Base-by-base conservation (phyloP, 306 rosid species). In the Lathyrus aphaca region DNA sequence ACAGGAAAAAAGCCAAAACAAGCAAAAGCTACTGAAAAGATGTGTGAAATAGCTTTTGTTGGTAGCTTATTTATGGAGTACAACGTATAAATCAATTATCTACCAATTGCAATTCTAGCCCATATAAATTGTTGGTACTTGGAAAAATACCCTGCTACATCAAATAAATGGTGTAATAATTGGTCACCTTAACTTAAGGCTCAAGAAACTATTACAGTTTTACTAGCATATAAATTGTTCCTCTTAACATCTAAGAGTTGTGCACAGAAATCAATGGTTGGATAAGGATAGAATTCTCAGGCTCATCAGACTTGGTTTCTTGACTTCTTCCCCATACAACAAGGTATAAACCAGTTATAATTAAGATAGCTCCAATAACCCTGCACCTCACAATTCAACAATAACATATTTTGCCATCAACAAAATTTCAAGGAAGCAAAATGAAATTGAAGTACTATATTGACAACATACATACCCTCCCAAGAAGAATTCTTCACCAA, bases 261-360 rank as follows among this genome's bases (percentile, higher is more conserved):
- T 77, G 71, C 18, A 51, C 30, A 40, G 73, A 11, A 57, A 88
- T 74, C 46, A 88, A 77, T 39, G 88, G 81, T 57, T 88, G 64
- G 27, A 72, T 70, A 44, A 81, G 76, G 51, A 82, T 68, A 17
- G 81, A 66, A 29, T 79, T 65, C 42, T 79, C n/a, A 48, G 74
- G 58, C 18, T 69, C 56, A n/a, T 6, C 71, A 37, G 39, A 45
- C 79, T 77, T 83, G 39, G 73, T 75, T 66, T 88, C 90, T 77
- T 79, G 80, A 63, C 66, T 69, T 79, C 87, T 83, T 11, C 90
- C 90, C 94, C 93, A 87, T 11, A 85, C 81, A 51, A 87, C 86
- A 44, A 83, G 72, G 69, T 88, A 85, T 10, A 85, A 54, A 30
- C 94, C 94, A 0, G 39, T 32, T 58, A 83, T 67, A 63, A 88